Percentiles rank a stretch among this genome's conserved stretches.
phyloP scores from a whole-genome alignment of 2,329 filamentous ascomycete genomes.

The Didymella segeticola region DNA sequence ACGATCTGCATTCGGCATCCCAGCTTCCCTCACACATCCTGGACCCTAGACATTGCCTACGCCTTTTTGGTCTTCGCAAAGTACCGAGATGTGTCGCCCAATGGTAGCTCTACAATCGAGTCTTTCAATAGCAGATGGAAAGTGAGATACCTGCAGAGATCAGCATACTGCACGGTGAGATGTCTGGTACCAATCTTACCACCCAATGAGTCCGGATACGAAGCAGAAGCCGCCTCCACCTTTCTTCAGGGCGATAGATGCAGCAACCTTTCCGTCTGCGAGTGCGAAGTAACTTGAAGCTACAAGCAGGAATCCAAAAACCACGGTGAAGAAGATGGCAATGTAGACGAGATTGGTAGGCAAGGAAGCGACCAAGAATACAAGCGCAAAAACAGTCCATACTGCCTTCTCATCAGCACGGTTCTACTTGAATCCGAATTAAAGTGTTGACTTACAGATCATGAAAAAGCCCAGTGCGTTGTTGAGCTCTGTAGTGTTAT shows the following conservation, averaged over 20 bases:
- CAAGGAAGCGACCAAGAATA: conserved; percentile 55
- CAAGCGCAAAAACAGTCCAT: conserved; percentile 57
- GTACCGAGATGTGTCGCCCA: conserved; percentile 36
- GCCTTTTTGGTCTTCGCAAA: conserved; percentile 32
- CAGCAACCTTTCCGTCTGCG: conserved; percentile 51
- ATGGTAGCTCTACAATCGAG: conserved; percentile 33
- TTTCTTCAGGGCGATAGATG: conserved; percentile 51
- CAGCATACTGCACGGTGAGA: not conserved
- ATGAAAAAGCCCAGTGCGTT: conserved; percentile 61
- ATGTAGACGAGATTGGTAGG: conserved; percentile 58
- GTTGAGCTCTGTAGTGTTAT: conserved; percentile 53
- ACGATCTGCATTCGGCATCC: not conserved
- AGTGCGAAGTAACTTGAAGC: conserved; percentile 55
- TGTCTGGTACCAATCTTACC: conserved; percentile 5
- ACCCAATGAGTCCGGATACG: conserved; percentile 55
- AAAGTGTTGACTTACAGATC: conserved; percentile 47
- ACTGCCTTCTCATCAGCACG: conserved; percentile 34
- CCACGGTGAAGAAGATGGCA: conserved; percentile 56
- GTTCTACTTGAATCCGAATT: not conserved
- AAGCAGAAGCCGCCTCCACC: conserved; percentile 57
- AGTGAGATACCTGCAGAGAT: conserved; percentile 27
- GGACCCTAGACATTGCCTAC: not conserved
- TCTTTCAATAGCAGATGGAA: conserved; percentile 34
- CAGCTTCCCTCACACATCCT: not conserved
- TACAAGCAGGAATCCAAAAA: conserved; percentile 54